Base-by-base conservation (phyloP, 2,329 filamentous ascomycete species). In the Scytalidium sp. region DNA sequence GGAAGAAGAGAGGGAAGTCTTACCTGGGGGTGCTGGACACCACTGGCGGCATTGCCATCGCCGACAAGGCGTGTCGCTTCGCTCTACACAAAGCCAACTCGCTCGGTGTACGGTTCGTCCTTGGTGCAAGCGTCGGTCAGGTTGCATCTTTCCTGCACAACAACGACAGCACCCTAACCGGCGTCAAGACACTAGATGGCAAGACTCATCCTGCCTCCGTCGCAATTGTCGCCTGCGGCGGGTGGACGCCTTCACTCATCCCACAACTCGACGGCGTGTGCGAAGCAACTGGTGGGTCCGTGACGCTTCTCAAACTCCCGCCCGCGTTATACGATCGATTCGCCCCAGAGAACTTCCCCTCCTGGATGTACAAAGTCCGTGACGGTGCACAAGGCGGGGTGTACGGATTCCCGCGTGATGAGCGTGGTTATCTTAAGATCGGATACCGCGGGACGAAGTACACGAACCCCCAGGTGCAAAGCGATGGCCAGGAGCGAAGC, bases 401-500 rank as follows among this genome's bases (percentile, higher is more conserved):
- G 17, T 70, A 71, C 47, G 67, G 69, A 15, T 71, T 72, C 45
- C 61, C 70, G 0, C 54, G 63, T 1, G 61, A 62, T 19, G 55
- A 64, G 8, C 43, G 63, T 4, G 61, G 68, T 3, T 47, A 61
- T 29, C 32, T 70, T 49, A 69, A 70, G 50, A 57, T 67, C 47
- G 71, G 63, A 2, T 74, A 66, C 49, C 61, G 70, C 6, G 68
- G 68, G 3, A 68, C 63, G 0, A 73, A 72, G 50, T 68, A 62
- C 48, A 67, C 68, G 7, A 68, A 71, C 49, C 66, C 67, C 1
- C 41, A 59, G 25, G 8, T 19, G 0, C 62, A 64, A 22, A 15
- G 29, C 1, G 61, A 67, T 45, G 65, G 65, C 5, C 48, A 52
- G 2, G 57, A 60, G 40, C 55, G 64, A 8, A 70, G 65, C 44